Conservation (phyloP, 1,284 basidiomycete species). For the Cutaneotrichosporon mucoides region DNA sequence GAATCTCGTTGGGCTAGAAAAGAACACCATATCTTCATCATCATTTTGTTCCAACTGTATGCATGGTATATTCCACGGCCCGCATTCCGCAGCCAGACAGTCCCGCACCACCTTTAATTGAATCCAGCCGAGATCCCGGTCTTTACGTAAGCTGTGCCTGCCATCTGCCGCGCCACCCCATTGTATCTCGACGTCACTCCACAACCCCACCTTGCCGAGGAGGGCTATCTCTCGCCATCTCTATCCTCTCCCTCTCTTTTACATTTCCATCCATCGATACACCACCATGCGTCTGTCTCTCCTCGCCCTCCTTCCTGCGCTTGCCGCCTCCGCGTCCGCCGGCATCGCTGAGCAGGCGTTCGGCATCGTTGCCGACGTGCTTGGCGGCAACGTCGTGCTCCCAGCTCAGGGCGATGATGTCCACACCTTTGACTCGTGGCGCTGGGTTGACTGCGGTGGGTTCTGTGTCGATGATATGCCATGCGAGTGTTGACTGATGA, state of each 20-base stretch:
- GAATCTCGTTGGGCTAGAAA: too few relatives aligned
- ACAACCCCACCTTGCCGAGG: too few relatives aligned
- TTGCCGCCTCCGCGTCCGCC: constrained; percentile 26
- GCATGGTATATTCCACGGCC: too few relatives aligned
- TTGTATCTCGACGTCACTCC: too few relatives aligned
- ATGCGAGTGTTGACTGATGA: background rate
- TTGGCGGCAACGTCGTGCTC: constrained; percentile 16
- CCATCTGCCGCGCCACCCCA: too few relatives aligned
- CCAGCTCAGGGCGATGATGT: constrained; percentile 29
- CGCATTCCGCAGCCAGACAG: too few relatives aligned
- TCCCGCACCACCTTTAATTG: too few relatives aligned
- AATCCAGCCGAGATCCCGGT: too few relatives aligned
- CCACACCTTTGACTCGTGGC: constrained; percentile 43
- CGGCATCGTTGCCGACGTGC: constrained; percentile 28
- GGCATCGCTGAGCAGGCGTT: constrained; percentile 27
- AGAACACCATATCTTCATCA: too few relatives aligned
- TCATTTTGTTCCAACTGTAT: too few relatives aligned
- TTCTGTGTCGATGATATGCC: constrained; percentile 9
- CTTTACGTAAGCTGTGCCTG: too few relatives aligned
- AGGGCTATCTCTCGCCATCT: background rate
- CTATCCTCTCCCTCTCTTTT: background rate
- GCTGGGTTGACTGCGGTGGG: constrained; percentile 49
- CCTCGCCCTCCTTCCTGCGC: constrained; percentile 23
- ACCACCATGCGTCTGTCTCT: constrained; percentile 27
- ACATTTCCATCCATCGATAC: background rate